phyloP scores from a whole-genome alignment of 805 yeast genomes.

The Wickerhamomyces ciferrii region DNA sequence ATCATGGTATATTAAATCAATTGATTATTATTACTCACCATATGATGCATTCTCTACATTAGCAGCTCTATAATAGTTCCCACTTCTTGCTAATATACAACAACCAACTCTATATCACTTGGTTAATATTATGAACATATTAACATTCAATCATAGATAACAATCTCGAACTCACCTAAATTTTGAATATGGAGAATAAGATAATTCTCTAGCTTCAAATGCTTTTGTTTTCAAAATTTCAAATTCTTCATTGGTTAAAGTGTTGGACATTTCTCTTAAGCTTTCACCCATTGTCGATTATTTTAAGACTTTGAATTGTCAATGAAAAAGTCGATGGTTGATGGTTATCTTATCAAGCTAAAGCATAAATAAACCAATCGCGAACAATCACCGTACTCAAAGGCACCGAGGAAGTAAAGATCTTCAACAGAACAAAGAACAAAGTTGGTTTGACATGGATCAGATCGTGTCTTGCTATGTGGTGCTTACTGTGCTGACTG shows the following conservation, averaged over 20 bases:
- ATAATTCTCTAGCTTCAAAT: constrained; percentile 38
- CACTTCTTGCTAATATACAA: constrained; percentile 49
- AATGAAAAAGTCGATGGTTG: too few species aligned
- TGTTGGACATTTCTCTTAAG: background rate
- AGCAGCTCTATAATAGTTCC: constrained; percentile 60
- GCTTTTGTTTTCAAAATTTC: background rate
- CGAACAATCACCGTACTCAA: too few species aligned
- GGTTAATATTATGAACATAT: too few species aligned
- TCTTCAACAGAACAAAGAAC: too few species aligned
- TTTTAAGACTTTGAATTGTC: too few species aligned
- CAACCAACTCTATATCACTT: constrained; percentile 91
- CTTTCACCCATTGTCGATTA: background rate
- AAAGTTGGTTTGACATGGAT: too few species aligned
- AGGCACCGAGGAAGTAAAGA: too few species aligned
- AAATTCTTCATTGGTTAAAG: background rate
- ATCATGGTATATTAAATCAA: background rate
- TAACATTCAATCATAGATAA: too few species aligned
- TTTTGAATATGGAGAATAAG: constrained; percentile 71
- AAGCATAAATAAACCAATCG: too few species aligned
- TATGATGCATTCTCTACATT: constrained; percentile 93
- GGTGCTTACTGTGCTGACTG: too few species aligned
- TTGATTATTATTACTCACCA: constrained; percentile 43
- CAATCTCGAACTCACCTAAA: constrained; percentile 43
- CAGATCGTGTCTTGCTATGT: too few species aligned
- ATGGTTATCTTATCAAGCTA: too few species aligned